These are phyloP conservation scores for Cicer cuneatum DNA, from an alignment of 306 rosid genomes.

Conservation along the genomic window DNA sequence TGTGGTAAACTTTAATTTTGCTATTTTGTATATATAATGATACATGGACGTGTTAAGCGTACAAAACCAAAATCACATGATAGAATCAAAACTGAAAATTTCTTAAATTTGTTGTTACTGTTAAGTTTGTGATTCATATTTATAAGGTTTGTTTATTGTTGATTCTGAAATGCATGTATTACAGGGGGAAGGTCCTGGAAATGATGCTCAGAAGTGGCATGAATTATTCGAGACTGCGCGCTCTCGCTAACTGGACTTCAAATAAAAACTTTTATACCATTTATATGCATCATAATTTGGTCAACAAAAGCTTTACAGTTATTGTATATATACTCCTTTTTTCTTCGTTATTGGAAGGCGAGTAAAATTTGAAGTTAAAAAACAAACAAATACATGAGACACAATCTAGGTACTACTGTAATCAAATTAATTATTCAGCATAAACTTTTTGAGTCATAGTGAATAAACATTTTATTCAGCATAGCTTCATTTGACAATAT, in stretches of 20 bases:
- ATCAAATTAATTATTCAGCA: background rate
- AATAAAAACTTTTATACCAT: constrained; percentile 3
- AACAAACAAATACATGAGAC: background rate
- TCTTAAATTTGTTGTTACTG: background rate
- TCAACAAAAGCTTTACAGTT: background rate
- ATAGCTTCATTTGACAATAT: background rate
- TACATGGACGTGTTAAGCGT: background rate
- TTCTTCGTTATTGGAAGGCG: background rate
- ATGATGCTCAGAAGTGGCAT: constrained; percentile 70
- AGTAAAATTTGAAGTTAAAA: background rate
- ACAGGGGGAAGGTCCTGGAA: constrained; percentile 95
- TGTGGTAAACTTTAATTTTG: constrained; percentile 64
- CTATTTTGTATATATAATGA: background rate
- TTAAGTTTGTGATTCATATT: background rate
- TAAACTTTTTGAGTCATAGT: background rate
- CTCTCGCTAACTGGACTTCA: constrained; percentile 34
- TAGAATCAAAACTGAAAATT: constrained; percentile 2
- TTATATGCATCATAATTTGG: constrained; percentile 5
- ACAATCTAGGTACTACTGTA: background rate
- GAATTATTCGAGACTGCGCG: constrained; percentile 68
- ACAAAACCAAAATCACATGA: background rate
- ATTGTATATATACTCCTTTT: background rate
- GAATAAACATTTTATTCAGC: constrained; percentile 5
- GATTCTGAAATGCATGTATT: constrained; percentile 36
- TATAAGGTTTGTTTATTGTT: constrained; percentile 31